A percentile compares a stretch with the other conserved stretches of the same genome.
Conservation (phyloP, 1,284 basidiomycete species). For the Boletellus dicymbophilus region DNA sequence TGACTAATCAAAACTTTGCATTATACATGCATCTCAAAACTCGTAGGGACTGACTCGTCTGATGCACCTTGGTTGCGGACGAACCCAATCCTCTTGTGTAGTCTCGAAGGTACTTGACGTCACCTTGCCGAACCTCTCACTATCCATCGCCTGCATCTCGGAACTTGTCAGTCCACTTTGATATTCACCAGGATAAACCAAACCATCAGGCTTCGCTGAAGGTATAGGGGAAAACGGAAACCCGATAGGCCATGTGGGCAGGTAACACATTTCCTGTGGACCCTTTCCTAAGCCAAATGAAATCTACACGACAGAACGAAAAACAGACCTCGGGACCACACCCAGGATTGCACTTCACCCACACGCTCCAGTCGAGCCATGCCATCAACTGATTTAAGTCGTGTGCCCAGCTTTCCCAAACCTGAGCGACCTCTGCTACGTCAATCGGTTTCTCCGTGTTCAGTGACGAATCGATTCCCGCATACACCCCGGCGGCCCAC, state of each 20-base stretch:
- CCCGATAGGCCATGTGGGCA: slow-evolving; percentile 47
- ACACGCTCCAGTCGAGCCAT: background rate
- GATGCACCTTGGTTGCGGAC: slow-evolving; percentile 8
- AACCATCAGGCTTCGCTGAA: background rate
- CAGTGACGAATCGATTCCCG: background rate
- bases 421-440: background rate
- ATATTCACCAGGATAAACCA: background rate
- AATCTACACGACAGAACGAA: background rate
- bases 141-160: background rate
- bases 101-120: background rate
- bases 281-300: too few species aligned
- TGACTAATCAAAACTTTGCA: too few species aligned
- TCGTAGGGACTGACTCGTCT: slow-evolving; percentile 1
- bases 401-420: background rate
- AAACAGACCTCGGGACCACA: background rate
- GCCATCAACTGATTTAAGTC: background rate
- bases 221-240: slow-evolving; percentile 6
- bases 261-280: slow-evolving; percentile 34
- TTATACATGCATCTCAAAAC: too few species aligned
- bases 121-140: background rate
- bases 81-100: slow-evolving; percentile 1
- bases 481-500: background rate
- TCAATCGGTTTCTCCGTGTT: too few species aligned
- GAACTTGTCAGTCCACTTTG: background rate
- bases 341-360: background rate